Evolutionary conservation across 768 basidiomycete species (phyloP).

Genomic region (Termitomyces sp.): DNA sequence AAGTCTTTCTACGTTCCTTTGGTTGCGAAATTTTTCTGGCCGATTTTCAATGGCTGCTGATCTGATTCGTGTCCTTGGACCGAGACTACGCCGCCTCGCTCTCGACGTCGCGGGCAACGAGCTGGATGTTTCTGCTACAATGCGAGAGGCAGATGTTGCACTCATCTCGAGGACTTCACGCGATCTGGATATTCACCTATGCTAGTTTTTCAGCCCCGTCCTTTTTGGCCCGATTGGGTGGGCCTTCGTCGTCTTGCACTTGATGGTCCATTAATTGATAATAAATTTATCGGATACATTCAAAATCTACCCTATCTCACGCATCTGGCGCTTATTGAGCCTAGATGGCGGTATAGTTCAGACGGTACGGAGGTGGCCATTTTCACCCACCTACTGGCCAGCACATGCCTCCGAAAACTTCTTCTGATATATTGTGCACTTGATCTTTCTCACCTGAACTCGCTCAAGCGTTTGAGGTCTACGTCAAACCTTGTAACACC

Average conservation of each 20-base stretch:
- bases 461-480: slow-evolving; percentile 9
- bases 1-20: slow-evolving; percentile 3
- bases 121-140: slow-evolving; percentile 1
- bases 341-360: slow-evolving; percentile 11
- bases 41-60: slow-evolving; percentile 3
- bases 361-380: slow-evolving; percentile 13
- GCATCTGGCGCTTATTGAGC: slow-evolving; percentile 13
- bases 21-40: slow-evolving; percentile 6
- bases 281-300: slow-evolving; percentile 8
- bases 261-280: slow-evolving; percentile 10
- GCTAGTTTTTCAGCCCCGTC: slow-evolving; percentile 7
- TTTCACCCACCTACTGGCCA: slow-evolving; percentile 9
- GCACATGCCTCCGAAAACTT: slow-evolving; percentile 4
- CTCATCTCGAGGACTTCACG: slow-evolving; percentile 10
- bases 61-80: slow-evolving; percentile 8
- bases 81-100: slow-evolving; percentile 10
- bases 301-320: slow-evolving; percentile 4
- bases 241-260: slow-evolving; percentile 11
- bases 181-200: slow-evolving; percentile 12
- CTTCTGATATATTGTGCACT: slow-evolving; percentile 12
- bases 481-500: neutral
- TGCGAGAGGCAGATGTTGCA: slow-evolving; percentile 8
- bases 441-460: slow-evolving; percentile 3
- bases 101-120: slow-evolving; percentile 8
- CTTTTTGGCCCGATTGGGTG: slow-evolving; percentile 9